These are phyloP conservation scores for Triticum timopheevii DNA, from an alignment of 176 grass and related monocot species.

Conservation along the genomic window DNA sequence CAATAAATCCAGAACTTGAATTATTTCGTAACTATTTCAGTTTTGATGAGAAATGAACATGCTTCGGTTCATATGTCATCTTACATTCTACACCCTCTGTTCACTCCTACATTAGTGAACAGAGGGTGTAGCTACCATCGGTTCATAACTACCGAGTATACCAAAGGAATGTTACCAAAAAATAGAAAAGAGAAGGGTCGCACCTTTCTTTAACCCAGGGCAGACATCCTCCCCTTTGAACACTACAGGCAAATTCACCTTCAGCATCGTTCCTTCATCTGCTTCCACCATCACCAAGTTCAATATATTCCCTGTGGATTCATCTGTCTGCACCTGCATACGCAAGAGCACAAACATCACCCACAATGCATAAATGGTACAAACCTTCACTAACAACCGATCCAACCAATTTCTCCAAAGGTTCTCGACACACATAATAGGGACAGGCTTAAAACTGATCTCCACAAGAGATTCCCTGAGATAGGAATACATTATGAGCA, in stretches of 20 bases:
- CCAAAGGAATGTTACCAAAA: neutral
- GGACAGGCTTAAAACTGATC: neutral
- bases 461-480: neutral
- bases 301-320: conserved; percentile 68
- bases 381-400: neutral
- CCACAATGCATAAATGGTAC: neutral
- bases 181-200: neutral
- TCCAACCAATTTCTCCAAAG: neutral
- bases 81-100: neutral
- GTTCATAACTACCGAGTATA: neutral
- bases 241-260: conserved; percentile 69
- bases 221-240: conserved; percentile 81
- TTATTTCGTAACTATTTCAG: too few relatives aligned
- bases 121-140: neutral
- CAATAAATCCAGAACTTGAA: too few relatives aligned
- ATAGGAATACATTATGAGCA: neutral
- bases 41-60: neutral
- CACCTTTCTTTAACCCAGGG: conserved; percentile 91
- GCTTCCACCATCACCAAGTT: conserved; percentile 88
- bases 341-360: conserved; percentile 18
- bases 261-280: conserved; percentile 63
- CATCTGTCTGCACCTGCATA: conserved; percentile 67
- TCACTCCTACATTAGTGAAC: too few relatives aligned
- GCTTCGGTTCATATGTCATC: neutral
- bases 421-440: neutral